A percentile compares a stretch with the other conserved stretches of the same genome.
These are phyloP conservation scores for Plasmodium inui DNA, from an alignment of 169 alveolate species.

Conservation along the genomic window DNA sequence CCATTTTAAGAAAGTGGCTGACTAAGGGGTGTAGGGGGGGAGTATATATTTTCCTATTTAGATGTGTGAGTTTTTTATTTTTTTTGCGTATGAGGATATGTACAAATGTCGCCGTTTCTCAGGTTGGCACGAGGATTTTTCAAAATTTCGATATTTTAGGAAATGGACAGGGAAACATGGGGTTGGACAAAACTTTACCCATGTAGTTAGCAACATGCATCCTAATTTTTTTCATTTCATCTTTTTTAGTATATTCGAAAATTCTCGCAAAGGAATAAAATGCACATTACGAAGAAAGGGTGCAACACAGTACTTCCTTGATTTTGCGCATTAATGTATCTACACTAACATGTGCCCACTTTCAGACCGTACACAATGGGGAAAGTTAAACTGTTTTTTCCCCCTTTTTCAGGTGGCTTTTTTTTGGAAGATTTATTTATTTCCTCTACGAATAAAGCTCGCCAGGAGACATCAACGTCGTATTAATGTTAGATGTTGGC, in stretches of 20 bases:
- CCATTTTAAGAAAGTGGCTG: conserved; percentile 22
- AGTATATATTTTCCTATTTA: neutral
- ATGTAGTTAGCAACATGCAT: neutral
- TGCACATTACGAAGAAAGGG: neutral
- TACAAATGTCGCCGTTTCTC: neutral
- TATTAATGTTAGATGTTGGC: neutral
- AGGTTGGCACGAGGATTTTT: neutral
- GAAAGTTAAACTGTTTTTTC: neutral
- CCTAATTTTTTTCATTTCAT: neutral
- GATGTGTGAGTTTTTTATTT: neutral
- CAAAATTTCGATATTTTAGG: neutral
- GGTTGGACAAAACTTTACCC: neutral
- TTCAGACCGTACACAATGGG: neutral
- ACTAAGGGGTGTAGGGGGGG: neutral
- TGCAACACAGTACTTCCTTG: neutral
- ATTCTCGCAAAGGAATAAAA: neutral
- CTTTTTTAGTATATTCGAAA: neutral
- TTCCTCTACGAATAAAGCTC: neutral
- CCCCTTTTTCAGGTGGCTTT: neutral
- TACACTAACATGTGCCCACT: neutral
- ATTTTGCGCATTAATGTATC: neutral
- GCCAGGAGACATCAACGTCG: neutral
- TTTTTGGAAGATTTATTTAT: neutral
- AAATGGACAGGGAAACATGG: neutral
- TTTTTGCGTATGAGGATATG: neutral